Evolutionary conservation across 768 basidiomycete species (phyloP).

Genomic region (Lentinula lateritia): DNA sequence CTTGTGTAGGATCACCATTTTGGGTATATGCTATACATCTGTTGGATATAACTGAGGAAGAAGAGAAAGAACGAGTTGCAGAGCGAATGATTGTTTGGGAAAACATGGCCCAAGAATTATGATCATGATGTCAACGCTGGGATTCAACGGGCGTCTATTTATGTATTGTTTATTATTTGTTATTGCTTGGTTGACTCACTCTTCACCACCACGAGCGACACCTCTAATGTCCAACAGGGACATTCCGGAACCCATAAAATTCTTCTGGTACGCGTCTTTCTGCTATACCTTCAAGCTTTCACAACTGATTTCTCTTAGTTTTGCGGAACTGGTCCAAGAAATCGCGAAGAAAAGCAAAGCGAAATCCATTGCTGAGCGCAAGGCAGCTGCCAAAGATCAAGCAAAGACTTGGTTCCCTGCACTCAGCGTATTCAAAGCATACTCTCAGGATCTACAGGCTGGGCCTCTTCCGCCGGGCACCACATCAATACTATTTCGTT

Average conservation of each 20-base stretch:
- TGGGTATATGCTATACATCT: constrained; percentile 63
- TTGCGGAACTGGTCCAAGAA: constrained; percentile 44
- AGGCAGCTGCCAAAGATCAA: constrained; percentile 16
- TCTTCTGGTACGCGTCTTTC: background rate
- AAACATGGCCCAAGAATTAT: background rate
- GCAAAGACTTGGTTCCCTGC: constrained; percentile 28
- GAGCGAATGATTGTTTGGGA: background rate
- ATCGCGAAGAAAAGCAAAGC: constrained; percentile 30
- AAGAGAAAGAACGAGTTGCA: constrained; percentile 18
- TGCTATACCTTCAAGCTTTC: no score
- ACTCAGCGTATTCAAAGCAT: constrained; percentile 34
- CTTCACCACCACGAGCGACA: constrained; percentile 1
- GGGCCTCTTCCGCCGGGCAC: constrained; percentile 46
- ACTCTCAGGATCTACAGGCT: constrained; percentile 37
- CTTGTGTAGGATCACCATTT: constrained; percentile 57
- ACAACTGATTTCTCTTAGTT: constrained; percentile 23
- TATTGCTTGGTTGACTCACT: background rate
- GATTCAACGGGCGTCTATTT: background rate
- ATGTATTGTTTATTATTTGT: background rate
- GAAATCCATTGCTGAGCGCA: constrained; percentile 10
- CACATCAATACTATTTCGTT: constrained; percentile 56
- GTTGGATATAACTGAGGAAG: constrained; percentile 27
- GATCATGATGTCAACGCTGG: background rate
- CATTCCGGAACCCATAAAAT: background rate
- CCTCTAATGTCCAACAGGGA: background rate